phyloP scores from a whole-genome alignment of 2,329 filamentous ascomycete species.

The Hypoxylon sp. region DNA sequence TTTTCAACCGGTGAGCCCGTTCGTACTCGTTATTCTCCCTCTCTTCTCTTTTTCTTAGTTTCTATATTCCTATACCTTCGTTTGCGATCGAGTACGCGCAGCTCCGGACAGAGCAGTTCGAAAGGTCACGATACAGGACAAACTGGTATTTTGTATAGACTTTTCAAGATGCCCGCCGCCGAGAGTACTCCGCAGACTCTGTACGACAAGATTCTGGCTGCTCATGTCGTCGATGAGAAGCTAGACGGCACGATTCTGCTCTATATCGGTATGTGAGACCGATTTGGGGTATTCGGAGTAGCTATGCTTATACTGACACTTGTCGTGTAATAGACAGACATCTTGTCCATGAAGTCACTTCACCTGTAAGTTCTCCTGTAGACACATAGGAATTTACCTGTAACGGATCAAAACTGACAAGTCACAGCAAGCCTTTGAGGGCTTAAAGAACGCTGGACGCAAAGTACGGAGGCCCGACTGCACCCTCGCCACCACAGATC shows the following conservation, averaged over 20 bases:
- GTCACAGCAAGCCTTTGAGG: conserved; percentile 91
- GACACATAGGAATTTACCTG: neutral
- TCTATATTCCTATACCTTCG: conserved; percentile 7
- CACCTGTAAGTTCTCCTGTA: conserved; percentile 73
- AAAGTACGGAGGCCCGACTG: conserved; percentile 94
- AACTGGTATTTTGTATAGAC: conserved; percentile 11
- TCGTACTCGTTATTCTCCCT: conserved; percentile 6
- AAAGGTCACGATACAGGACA: conserved; percentile 26
- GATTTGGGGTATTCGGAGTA: conserved; percentile 12
- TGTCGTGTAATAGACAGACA: conserved; percentile 76
- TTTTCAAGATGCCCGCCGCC: conserved; percentile 73
- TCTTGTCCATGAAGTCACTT: conserved; percentile 98
- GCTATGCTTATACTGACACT: conserved; percentile 31
- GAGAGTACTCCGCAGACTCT: conserved; percentile 76
- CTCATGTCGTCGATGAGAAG: conserved; percentile 95
- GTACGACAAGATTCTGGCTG: conserved; percentile 97
- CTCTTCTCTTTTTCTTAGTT: neutral
- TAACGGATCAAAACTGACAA: conserved; percentile 19
- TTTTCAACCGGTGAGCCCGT: conserved; percentile 15
- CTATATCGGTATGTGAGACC: conserved; percentile 81
- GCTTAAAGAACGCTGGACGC: conserved; percentile 88
- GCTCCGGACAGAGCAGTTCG: conserved; percentile 7
- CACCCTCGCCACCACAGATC: conserved; percentile 95
- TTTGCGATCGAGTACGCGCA: neutral
- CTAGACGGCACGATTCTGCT: conserved; percentile 91